phyloP scores from a whole-genome alignment of 129 eudicot genomes.

The Centella asiatica region DNA sequence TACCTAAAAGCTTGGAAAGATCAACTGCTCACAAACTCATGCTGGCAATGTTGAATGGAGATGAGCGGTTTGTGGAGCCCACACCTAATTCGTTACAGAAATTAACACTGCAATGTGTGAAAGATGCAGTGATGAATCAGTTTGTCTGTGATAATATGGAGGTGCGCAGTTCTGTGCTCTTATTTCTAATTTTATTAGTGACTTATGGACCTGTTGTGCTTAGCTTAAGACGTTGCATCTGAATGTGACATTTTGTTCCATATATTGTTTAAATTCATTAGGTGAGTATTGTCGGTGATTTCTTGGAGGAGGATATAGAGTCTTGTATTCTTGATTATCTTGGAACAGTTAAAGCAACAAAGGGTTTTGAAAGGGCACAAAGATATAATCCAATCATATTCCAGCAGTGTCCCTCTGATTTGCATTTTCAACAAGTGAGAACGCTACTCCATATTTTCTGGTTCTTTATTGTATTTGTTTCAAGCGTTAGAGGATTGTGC shows the following conservation, averaged over 20 bases:
- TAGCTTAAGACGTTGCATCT: neutral
- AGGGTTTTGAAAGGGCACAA: constrained; percentile 49
- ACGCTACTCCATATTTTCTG: constrained; percentile 3
- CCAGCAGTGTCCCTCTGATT: constrained; percentile 57
- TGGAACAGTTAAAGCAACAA: constrained; percentile 66
- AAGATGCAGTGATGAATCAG: constrained; percentile 92
- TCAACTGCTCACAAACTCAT: constrained; percentile 98
- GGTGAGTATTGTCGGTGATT: constrained; percentile 98
- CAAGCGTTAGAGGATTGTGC: neutral
- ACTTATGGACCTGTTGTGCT: neutral
- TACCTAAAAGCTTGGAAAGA: constrained; percentile 97
- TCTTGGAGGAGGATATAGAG: constrained; percentile 83
- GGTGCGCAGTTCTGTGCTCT: constrained; percentile 29
- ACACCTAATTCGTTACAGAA: constrained; percentile 81
- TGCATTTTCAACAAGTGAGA: constrained; percentile 79
- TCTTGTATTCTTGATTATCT: constrained; percentile 91
- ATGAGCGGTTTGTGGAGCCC: constrained; percentile 99
- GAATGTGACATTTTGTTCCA: neutral
- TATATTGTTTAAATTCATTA: constrained; percentile 2
- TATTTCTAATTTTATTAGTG: neutral
- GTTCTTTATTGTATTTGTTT: neutral
- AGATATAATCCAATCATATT: constrained; percentile 51
- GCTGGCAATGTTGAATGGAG: constrained; percentile 92
- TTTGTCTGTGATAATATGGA: constrained; percentile 93
- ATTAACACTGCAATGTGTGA: constrained; percentile 65